These are phyloP conservation scores for Rosa lucieae DNA, from an alignment of 306 rosid species.

Conservation along the genomic window DNA sequence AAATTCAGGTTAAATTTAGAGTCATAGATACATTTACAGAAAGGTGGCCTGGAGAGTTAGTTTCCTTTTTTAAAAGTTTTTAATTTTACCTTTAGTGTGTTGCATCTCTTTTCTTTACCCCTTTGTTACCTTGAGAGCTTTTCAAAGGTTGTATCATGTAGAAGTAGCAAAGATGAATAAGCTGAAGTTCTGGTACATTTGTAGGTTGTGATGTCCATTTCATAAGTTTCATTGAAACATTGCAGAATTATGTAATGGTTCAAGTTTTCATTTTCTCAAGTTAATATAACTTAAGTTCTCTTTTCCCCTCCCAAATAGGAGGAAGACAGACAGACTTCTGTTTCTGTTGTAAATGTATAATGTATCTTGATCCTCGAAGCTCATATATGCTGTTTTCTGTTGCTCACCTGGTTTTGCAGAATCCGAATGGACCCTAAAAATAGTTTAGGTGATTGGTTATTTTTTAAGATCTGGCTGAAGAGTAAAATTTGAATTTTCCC, in stretches of 20 bases:
- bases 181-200: constrained; percentile 37
- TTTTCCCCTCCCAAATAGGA: not conserved
- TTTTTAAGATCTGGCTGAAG: constrained; percentile 9
- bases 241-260: constrained; percentile 38
- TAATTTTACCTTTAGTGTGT: constrained; percentile 19
- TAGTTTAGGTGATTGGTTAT: not conserved
- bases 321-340: not conserved
- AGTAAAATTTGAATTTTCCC: constrained; percentile 1
- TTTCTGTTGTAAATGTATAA: not conserved
- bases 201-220: constrained; percentile 44
- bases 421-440: constrained; percentile 11
- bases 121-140: constrained; percentile 35
- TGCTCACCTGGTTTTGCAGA: not conserved
- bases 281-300: not conserved
- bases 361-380: not conserved
- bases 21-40: constrained; percentile 40
- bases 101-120: constrained; percentile 25
- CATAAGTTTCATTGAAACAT: constrained; percentile 40
- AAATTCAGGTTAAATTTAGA: constrained; percentile 34
- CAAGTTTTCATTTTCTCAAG: constrained; percentile 19
- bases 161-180: constrained; percentile 43
- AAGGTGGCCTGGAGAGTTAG: constrained; percentile 41
- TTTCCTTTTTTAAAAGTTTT: constrained; percentile 8
- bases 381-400: not conserved
- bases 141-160: constrained; percentile 46